Evolutionary conservation across 768 basidiomycete genomes (phyloP).

Genomic region (Xerocomus brunneocitrinus): DNA sequence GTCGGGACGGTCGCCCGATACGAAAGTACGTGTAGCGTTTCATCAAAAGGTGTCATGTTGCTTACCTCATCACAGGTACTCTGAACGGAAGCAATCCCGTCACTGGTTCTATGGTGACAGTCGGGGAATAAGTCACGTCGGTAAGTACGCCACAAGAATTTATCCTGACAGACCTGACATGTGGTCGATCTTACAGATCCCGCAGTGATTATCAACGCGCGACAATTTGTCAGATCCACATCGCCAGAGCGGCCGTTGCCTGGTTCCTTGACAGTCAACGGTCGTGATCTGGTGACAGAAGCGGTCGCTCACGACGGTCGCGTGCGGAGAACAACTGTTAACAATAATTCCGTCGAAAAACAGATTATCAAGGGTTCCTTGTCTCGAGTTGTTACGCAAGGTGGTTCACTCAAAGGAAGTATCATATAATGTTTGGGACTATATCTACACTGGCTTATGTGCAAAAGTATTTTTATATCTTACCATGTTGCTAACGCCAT

Average conservation of each 20-base stretch:
- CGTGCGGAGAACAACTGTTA: slow-evolving; percentile 37
- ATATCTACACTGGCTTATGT: neutral
- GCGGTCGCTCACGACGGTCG: slow-evolving; percentile 38
- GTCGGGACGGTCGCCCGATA: slow-evolving; percentile 52
- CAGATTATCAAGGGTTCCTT: slow-evolving; percentile 51
- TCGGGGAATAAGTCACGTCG: slow-evolving; percentile 53
- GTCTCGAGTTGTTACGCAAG: slow-evolving; percentile 44
- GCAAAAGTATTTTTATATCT: slow-evolving; percentile 16
- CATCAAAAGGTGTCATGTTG: neutral
- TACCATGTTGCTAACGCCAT: slow-evolving; percentile 6
- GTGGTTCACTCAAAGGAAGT: slow-evolving; percentile 10
- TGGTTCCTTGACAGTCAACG: slow-evolving; percentile 29
- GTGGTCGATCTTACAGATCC: slow-evolving; percentile 17
- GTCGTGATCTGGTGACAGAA: slow-evolving; percentile 36
- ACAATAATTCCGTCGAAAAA: slow-evolving; percentile 42
- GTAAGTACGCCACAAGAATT: slow-evolving; percentile 29
- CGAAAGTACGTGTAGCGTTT: slow-evolving; percentile 45
- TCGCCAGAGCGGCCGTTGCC: slow-evolving; percentile 27
- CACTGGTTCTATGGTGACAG: slow-evolving; percentile 63
- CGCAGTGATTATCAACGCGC: slow-evolving; percentile 19
- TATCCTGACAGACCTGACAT: slow-evolving; percentile 3
- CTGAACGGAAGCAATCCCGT: slow-evolving; percentile 45
- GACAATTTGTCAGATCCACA: slow-evolving; percentile 9
- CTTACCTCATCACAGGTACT: slow-evolving; percentile 40
- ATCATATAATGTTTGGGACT: slow-evolving; percentile 1